Evolutionary conservation across 345 rosid genomes (phyloP).

Genomic region (Balakata baccata): DNA sequence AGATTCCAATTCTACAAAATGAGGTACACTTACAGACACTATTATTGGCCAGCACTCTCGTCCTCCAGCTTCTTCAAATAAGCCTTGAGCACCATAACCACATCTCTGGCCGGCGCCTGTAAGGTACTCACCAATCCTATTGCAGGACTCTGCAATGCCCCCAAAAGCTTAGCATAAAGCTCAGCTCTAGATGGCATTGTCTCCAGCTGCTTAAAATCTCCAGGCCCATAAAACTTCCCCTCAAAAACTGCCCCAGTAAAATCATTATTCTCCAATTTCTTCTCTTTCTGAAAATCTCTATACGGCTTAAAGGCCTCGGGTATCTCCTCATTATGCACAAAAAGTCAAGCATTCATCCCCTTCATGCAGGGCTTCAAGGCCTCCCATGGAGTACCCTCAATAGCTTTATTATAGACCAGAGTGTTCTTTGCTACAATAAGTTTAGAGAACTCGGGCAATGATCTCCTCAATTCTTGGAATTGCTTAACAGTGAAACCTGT

Average conservation of each 20-base stretch:
- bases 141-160: constrained; percentile 75
- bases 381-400: constrained; percentile 85
- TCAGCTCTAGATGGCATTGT: constrained; percentile 82
- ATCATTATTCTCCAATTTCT: constrained; percentile 67
- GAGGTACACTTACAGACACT: neutral
- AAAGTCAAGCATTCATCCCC: constrained; percentile 96
- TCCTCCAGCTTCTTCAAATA: constrained; percentile 88
- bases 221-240: constrained; percentile 83
- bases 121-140: constrained; percentile 70
- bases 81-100: constrained; percentile 76
- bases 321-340: constrained; percentile 84
- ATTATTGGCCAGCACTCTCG: constrained; percentile 53
- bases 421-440: constrained; percentile 86
- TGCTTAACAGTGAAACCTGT: constrained; percentile 80
- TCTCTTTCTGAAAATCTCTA: constrained; percentile 69
- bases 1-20: constrained; percentile 3
- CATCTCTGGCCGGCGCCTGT: constrained; percentile 86
- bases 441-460: constrained; percentile 66
- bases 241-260: constrained; percentile 89
- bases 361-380: constrained; percentile 87
- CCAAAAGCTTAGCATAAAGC: constrained; percentile 79
- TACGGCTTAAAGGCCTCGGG: constrained; percentile 82
- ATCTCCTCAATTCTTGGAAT: constrained; percentile 67
- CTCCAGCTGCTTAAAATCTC: constrained; percentile 63
- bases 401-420: constrained; percentile 76